Evolutionary conservation across 2,329 filamentous ascomycete genomes (phyloP), one percentile per base, ranked within the genome.

Genomic region (Epichloe amarillans): DNA sequence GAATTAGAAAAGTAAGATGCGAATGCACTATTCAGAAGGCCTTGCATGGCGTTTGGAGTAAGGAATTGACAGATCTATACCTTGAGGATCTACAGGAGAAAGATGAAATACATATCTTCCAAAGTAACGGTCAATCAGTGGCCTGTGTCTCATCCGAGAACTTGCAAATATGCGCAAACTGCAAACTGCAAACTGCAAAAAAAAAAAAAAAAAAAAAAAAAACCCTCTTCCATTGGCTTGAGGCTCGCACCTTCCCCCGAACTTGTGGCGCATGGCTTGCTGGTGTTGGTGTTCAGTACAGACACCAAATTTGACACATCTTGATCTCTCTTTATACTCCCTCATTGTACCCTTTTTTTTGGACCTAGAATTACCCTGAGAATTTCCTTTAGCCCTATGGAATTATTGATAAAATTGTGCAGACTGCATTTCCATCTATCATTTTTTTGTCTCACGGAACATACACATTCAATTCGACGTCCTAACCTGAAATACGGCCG

Each of bases 1-100:
- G 42, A 3, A 46, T 21, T n/a, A 41, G 26, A 6, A 37, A 37
- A 14, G 19, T 45, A 39, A 44, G 40, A 52, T 45, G 46, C 40
- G 41, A 46, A 36, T 47, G 46, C 49, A 49, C 45, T 38, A 42
- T 53, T 53, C 37, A 47, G 50, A 47, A 50, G 39, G 47, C 50
- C 35, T 50, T 55, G 55, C 47, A 54, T 46, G 59, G 59, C 55
- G 59, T 60, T 55, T 53, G 51, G 54, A 38, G 55, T 38, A 39
- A n/a, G 26, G 41, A 23, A 45, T 46, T 21, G 36, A 17, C 26
- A 50, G 42, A 35, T 50, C 42, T 50, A 46, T 39, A 39, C 36
- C 17, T 41, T 33, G 26, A 41, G 41, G 37, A 46, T 40, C 37
- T 38, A 41, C 21, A 43, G 38, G 19, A 50, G 21, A 33, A 49